Evolutionary conservation across 352 stramenopile species (phyloP), one percentile per base, ranked within the genome.

Genomic region (Phytophthora pluvialis): DNA sequence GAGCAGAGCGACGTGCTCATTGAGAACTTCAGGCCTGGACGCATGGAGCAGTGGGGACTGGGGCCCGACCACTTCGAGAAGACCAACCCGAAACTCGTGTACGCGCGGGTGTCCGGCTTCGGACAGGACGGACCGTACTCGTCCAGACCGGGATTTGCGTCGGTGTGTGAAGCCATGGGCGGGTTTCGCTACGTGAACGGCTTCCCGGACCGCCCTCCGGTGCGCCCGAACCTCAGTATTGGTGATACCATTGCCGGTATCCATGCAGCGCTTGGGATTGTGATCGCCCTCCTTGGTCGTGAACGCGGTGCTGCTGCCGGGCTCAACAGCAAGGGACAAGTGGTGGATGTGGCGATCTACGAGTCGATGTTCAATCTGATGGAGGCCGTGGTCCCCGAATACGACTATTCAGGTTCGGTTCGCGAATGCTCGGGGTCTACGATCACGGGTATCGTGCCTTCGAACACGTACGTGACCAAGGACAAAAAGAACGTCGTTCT

Each of bases 331-430:
- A 61, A 75, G 1, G 86, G 85, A 3, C 88, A 96, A 64, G 79
- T 94, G 29, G 81, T 96, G 26, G 88, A 96, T 51, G 79, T 94
- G 9, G 86, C 87, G 31, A 96, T 96, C 69, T 95, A 94, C 61
- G 88, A 96, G 61, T 86, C 79, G 32, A 94, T 96, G 80, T 96
- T 86, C 62, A 91, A 94, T 33, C 67, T 96, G 50, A 87, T 96
- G 67, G 88, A 96, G 59, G 85, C 86, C 5, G 83, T 94, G 8
- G 72, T 96, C 45, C 83, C 83, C 26, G 88, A 96, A 57, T 95
- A 91, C 67, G 86, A 92, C 63, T 94, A 93, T 69, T 80, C 85
- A 1, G 86, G 87, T 5, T 72, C 82, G 10, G 62, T 95, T 43
- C 88, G 88, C 16, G 82, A 94, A 66, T 92, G 87, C 53, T 96